Conservation (phyloP, 441 rosid genomes). For the Cnidoscolus chayamansa region DNA sequence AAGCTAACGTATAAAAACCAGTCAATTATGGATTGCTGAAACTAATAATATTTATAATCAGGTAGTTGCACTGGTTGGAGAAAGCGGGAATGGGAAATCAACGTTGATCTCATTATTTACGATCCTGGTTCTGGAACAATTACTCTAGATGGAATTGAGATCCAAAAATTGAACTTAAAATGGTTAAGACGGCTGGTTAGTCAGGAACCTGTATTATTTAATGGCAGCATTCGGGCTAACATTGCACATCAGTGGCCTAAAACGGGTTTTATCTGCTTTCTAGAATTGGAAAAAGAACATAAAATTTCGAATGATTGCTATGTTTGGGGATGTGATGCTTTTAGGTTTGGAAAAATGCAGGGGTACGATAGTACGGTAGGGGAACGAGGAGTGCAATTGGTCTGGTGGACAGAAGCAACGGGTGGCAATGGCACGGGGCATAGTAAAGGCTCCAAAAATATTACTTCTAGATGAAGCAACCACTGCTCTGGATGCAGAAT, state of each 20-base stretch:
- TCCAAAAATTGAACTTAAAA: conserved; percentile 44
- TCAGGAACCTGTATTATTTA: conserved; percentile 68
- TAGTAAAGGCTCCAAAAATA: conserved; percentile 51
- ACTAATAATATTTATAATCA: conserved; percentile 19
- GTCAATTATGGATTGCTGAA: background rate
- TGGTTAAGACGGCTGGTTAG: conserved; percentile 66
- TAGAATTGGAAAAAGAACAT: background rate
- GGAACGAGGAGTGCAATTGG: conserved; percentile 62
- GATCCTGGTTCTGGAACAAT: conserved; percentile 62
- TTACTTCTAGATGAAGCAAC: conserved; percentile 61
- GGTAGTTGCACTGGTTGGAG: conserved; percentile 78
- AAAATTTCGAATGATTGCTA: background rate
- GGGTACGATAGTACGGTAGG: conserved; percentile 64
- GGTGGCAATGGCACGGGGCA: conserved; percentile 62
- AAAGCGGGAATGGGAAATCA: conserved; percentile 73
- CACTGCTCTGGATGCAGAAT: conserved; percentile 64
- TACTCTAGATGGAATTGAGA: conserved; percentile 59
- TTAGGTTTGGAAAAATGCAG: conserved; percentile 26
- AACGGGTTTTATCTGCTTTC: conserved; percentile 36
- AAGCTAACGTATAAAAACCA: too few species aligned
- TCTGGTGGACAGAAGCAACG: conserved; percentile 73
- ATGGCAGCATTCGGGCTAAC: conserved; percentile 58
- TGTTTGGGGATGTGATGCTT: background rate
- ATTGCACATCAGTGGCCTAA: conserved; percentile 58
- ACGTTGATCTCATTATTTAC: conserved; percentile 56